Percentiles rank a stretch among this genome's conserved stretches.
phyloP scores from a whole-genome alignment of 2,329 filamentous ascomycete species.

The Cladophialophora bantiana region DNA sequence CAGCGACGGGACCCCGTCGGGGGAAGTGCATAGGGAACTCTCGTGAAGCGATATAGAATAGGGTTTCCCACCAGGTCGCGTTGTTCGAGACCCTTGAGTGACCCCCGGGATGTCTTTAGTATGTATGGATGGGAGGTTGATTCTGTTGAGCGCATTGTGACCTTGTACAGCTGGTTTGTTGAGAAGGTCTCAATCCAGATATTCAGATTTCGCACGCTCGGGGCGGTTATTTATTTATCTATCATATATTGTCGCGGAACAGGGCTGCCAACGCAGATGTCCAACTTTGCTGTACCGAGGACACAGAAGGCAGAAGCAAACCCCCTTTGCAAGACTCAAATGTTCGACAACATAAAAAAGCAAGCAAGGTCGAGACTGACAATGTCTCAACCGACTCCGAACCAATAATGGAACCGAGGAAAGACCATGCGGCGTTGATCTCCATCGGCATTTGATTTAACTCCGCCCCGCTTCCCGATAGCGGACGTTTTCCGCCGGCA shows the following conservation, averaged over 20 bases:
- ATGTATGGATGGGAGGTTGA: constrained; percentile 36
- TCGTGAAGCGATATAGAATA: constrained; percentile 44
- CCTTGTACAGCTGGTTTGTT: not conserved
- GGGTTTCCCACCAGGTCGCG: constrained; percentile 30
- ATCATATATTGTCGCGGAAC: too few relatives aligned
- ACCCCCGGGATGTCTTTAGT: constrained; percentile 35
- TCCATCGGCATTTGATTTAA: constrained; percentile 32
- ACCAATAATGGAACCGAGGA: not conserved
- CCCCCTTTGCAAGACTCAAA: not conserved
- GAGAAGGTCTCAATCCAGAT: not conserved
- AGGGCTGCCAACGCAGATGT: too few relatives aligned
- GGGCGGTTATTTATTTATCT: too few relatives aligned
- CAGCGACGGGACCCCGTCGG: constrained; percentile 49
- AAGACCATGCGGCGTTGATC: constrained; percentile 13
- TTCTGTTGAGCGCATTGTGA: constrained; percentile 36
- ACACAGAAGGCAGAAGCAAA: too few relatives aligned
- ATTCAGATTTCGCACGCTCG: not conserved
- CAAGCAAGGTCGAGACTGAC: not conserved
- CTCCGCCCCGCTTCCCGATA: constrained; percentile 17
- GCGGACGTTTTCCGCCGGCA: constrained; percentile 14
- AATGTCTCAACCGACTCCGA: not conserved
- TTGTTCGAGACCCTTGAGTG: constrained; percentile 36
- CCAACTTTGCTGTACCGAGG: too few relatives aligned
- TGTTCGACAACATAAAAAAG: constrained; percentile 1
- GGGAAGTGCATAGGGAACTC: constrained; percentile 52